Percentiles rank a stretch among this genome's conserved stretches.
These are phyloP conservation scores for Rhizoclosmatium sp. DNA, from an alignment of 192 early-diverging fungal species.

Conservation along the genomic window DNA sequence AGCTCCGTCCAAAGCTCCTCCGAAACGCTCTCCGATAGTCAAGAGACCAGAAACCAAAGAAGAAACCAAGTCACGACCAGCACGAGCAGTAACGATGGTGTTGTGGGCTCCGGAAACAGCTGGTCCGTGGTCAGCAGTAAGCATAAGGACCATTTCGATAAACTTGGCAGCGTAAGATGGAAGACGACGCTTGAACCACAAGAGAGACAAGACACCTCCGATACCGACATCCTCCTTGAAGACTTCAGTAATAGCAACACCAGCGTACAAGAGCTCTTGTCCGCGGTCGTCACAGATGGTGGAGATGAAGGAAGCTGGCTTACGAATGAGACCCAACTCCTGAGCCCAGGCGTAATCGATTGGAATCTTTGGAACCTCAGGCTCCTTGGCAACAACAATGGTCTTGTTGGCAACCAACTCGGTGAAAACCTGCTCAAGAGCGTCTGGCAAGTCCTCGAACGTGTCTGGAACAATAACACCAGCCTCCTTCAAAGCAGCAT, in stretches of 20 bases:
- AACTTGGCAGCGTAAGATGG: slow-evolving; percentile 95
- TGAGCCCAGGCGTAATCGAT: slow-evolving; percentile 99
- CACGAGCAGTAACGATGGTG: slow-evolving; percentile 86
- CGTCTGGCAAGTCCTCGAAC: slow-evolving; percentile 91
- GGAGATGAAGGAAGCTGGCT: slow-evolving; percentile 97
- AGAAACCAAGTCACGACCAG: slow-evolving; percentile 96
- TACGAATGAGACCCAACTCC: slow-evolving; percentile 97
- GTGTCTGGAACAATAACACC: slow-evolving; percentile 94
- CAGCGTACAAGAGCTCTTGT: slow-evolving; percentile 97
- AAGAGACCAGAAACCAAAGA: slow-evolving; percentile 93
- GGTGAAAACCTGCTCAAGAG: slow-evolving; percentile 79
- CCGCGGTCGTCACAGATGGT: slow-evolving; percentile 99
- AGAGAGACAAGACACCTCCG: slow-evolving; percentile 93
- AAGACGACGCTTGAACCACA: slow-evolving; percentile 99
- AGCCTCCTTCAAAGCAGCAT: slow-evolving; percentile 81
- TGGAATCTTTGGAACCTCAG: slow-evolving; percentile 96
- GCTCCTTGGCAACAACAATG: slow-evolving; percentile 80
- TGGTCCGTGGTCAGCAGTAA: slow-evolving; percentile 99
- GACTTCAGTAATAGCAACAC: slow-evolving; percentile 97
- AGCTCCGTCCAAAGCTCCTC: slow-evolving; percentile 96
- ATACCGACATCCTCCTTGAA: slow-evolving; percentile 99
- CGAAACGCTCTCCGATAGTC: slow-evolving; percentile 98
- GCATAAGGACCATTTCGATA: slow-evolving; percentile 99
- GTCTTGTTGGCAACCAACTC: slow-evolving; percentile 75
- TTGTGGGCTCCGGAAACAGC: slow-evolving; percentile 90